A percentile compares a stretch with the other conserved stretches of the same genome.
phyloP scores from a whole-genome alignment of 768 basidiomycete genomes.

The Amanita subjunquillea region DNA sequence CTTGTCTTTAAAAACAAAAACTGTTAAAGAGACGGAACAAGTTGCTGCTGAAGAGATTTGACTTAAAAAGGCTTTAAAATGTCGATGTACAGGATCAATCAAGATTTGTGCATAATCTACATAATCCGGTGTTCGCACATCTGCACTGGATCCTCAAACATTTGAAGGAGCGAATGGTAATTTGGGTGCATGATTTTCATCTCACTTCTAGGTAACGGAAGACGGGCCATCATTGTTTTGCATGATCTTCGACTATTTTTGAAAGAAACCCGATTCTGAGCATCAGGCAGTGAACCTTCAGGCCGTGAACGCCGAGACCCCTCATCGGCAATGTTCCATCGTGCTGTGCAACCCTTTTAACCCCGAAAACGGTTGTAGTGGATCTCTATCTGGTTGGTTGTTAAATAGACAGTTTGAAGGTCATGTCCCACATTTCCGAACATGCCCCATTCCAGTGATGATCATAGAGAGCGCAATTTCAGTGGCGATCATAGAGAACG shows the following conservation, averaged over 20 bases:
- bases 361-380: too few species aligned
- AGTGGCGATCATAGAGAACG: slow-evolving; percentile 24
- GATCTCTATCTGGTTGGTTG: background rate
- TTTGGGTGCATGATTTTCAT: background rate
- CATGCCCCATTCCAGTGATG: slow-evolving; percentile 17
- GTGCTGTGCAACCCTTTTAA: slow-evolving; percentile 1
- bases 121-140: background rate
- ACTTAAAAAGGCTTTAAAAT: background rate
- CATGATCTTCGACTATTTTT: background rate
- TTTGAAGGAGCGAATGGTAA: background rate
- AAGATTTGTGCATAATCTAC: background rate
- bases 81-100: background rate
- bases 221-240: background rate
- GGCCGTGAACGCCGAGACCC: slow-evolving; percentile 4
- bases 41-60: background rate
- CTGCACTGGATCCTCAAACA: background rate
- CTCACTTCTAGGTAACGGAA: background rate
- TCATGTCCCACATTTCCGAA: background rate
- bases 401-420: slow-evolving; percentile 1
- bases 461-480: slow-evolving; percentile 25
- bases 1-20: slow-evolving; percentile 66
- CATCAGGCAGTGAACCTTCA: slow-evolving; percentile 1
- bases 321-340: background rate
- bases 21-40: slow-evolving; percentile 35
- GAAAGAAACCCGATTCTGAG: background rate